These are phyloP conservation scores for Cenchrus fungigraminus DNA, from an alignment of 176 grass and related monocot genomes.

Conservation along the genomic window DNA sequence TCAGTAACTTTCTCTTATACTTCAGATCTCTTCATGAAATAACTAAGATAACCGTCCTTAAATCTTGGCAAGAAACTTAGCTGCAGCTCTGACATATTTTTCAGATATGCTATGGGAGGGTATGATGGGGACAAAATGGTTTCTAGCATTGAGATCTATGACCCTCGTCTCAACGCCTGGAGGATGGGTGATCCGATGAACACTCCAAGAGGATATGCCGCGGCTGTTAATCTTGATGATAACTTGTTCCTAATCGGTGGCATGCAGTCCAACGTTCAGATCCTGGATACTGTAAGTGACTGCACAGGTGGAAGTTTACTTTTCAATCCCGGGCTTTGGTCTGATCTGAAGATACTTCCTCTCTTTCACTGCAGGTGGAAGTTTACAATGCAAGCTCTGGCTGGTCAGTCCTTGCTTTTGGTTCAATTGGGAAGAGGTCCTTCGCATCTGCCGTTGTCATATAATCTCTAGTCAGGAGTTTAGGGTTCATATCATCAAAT, in stretches of 20 bases:
- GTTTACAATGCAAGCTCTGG: slow-evolving; percentile 55
- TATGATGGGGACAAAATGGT: slow-evolving; percentile 64
- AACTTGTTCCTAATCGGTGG: slow-evolving; percentile 69
- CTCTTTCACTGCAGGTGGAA: slow-evolving; percentile 59
- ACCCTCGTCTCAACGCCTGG: slow-evolving; percentile 71
- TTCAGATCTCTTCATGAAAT: background rate
- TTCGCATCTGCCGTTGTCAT: slow-evolving; percentile 68
- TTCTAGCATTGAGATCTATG: slow-evolving; percentile 75
- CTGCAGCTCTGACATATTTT: background rate
- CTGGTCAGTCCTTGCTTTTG: slow-evolving; percentile 54
- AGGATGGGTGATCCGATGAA: slow-evolving; percentile 67
- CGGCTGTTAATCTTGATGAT: slow-evolving; percentile 53
- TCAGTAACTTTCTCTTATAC: slow-evolving; percentile 44
- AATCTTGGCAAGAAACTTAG: slow-evolving; percentile 32
- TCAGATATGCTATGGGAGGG: slow-evolving; percentile 81
- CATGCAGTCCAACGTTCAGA: slow-evolving; percentile 44
- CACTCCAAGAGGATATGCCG: slow-evolving; percentile 66
- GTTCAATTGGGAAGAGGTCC: slow-evolving; percentile 73
- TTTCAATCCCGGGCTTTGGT: slow-evolving; percentile 16
- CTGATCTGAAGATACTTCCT: slow-evolving; percentile 18
- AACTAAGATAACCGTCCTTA: background rate
- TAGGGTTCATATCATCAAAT: slow-evolving; percentile 18
- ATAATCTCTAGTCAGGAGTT: slow-evolving; percentile 25
- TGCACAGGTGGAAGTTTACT: background rate
- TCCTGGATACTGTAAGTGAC: slow-evolving; percentile 68